Percentiles rank a stretch among this genome's conserved stretches.
These are phyloP conservation scores for Arthrobotrys sphaeroides DNA, from an alignment of 2,329 filamentous ascomycete genomes.

Conservation along the genomic window DNA sequence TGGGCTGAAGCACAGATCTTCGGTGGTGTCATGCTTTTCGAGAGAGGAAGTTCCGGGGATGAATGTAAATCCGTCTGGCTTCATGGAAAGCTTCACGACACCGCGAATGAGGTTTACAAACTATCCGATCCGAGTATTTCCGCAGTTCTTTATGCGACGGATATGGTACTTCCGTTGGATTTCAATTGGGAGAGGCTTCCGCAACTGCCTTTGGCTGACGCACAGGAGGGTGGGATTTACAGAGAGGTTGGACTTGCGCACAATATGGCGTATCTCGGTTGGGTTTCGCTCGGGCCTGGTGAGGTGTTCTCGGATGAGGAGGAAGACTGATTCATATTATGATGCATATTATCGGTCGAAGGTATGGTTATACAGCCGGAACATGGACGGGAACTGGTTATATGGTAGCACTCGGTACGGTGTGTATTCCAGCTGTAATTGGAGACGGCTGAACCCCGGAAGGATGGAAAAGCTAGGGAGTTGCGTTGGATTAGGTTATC, in stretches of 20 bases:
- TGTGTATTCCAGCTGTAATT: too few species aligned
- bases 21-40: background rate
- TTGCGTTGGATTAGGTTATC: too few species aligned
- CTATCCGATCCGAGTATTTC: background rate
- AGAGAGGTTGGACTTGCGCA: background rate
- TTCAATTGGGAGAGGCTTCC: background rate
- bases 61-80: conserved; percentile 14
- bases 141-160: background rate
- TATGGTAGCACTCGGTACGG: too few species aligned
- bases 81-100: background rate
- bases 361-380: too few species aligned
- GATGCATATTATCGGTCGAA: too few species aligned
- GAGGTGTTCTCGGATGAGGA: too few species aligned
- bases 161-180: background rate
- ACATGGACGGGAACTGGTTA: too few species aligned
- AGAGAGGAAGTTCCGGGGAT: background rate
- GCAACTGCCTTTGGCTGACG: background rate
- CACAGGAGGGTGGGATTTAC: background rate
- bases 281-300: too few species aligned
- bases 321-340: too few species aligned
- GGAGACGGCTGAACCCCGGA: too few species aligned
- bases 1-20: conserved; percentile 6
- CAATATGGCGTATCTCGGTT: background rate
- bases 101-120: background rate
- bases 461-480: too few species aligned